Conservation (phyloP, 768 basidiomycete genomes). For the Termitomyces sp. region DNA sequence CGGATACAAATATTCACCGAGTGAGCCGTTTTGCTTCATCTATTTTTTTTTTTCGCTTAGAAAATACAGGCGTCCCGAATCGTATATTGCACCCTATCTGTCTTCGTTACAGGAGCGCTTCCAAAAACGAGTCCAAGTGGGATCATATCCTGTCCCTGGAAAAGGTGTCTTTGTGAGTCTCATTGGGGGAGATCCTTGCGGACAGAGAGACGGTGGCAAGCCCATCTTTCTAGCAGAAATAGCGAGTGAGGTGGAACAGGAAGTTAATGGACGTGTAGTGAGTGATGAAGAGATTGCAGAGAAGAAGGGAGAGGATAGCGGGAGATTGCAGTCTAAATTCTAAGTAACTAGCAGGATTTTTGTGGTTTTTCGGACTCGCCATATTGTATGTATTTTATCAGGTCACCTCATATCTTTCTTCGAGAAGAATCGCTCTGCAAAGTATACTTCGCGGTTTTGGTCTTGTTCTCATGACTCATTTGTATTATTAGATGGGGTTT, state of each 20-base stretch:
- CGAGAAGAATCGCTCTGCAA: neutral
- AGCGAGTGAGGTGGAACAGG: slow-evolving; percentile 57
- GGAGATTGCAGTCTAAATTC: neutral
- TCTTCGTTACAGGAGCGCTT: slow-evolving; percentile 72
- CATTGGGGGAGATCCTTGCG: slow-evolving; percentile 45
- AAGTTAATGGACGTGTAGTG: slow-evolving; percentile 51
- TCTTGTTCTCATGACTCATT: neutral
- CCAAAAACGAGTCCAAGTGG: slow-evolving; percentile 72
- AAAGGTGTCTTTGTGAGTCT: slow-evolving; percentile 69
- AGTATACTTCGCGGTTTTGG: too few relatives aligned
- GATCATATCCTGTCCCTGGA: slow-evolving; percentile 66
- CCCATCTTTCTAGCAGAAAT: slow-evolving; percentile 45
- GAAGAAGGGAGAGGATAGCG: slow-evolving; percentile 29
- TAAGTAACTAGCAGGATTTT: neutral
- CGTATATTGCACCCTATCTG: slow-evolving; percentile 78
- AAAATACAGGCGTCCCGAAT: slow-evolving; percentile 60
- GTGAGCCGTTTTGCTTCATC: slow-evolving; percentile 30
- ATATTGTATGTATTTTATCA: neutral
- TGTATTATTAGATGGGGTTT: too few relatives aligned
- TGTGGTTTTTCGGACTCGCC: neutral
- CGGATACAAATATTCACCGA: slow-evolving; percentile 81
- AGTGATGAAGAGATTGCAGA: slow-evolving; percentile 62
- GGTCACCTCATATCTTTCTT: neutral
- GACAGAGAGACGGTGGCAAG: slow-evolving; percentile 39
- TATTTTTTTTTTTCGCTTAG: neutral